Base-by-base conservation (phyloP, 768 basidiomycete genomes). In the Daedaleopsis sinensis region DNA sequence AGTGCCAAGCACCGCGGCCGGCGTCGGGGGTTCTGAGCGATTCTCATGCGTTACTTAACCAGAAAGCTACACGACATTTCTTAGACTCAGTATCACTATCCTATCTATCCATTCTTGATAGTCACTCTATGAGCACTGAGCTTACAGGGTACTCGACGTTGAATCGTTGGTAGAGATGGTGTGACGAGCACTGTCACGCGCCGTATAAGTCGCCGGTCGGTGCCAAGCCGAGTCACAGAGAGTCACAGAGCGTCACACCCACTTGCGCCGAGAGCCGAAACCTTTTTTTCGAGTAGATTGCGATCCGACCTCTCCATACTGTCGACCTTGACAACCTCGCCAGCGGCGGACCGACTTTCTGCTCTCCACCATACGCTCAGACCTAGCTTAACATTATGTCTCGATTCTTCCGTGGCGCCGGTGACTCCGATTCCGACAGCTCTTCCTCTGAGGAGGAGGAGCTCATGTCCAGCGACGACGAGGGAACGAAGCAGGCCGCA, bases 381-480 rank as follows among this genome's bases (percentile, higher is more conserved):
- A 42, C 3, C 37, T 38, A 52, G 16, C 51, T 38, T 11, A 48
- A 58, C 58, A 72, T 64, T 57, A 94, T 94, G 91, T 94, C 93
- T 63, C 86, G 92, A 71, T 94, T 95, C 79, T 94, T 94, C 80
- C 87, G 90, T 79, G 84, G 87, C 79, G 91, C 85, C 62, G 89
- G 84, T 74, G 91, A 93, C 73, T 91, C 90, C 53, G 92, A 93
- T 57, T 89, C 87, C 46, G 89, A 91, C 72, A 88, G 87, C 48
- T 91, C 92, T 55, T 90, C 88, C 52, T 75, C 74, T n/a, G 76
- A 77, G 42, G 79, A 79, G 73, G 90, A 92, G 78, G 85, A 88
- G 73, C 77, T 82, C 57, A 85, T 93, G 75, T 85, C 83, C 70
- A 87, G 86, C 66, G 87, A 83, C 53, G 91, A 87, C 56, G 90